Evolutionary conservation across 177 flowering plant species (phyloP), one percentile per base, ranked within the genome.

Genomic region (Vitis hybrid): DNA sequence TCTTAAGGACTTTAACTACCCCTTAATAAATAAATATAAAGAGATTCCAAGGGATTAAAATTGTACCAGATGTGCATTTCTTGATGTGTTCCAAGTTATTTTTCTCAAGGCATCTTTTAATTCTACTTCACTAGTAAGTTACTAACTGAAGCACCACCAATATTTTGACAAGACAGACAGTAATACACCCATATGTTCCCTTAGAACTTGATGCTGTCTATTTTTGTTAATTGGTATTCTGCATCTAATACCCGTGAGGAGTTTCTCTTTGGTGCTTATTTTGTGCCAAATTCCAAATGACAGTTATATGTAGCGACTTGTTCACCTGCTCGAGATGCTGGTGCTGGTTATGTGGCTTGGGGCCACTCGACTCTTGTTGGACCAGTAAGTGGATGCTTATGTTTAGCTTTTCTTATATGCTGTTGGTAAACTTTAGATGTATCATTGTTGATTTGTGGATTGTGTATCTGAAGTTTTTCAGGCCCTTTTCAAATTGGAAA

Each of bases 331-430:
- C 91, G 99, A 75, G 97, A 89, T 82, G 76, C 79, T 74, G 78
- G 80, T 55, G 86, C 91, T 74, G 86, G 97, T 59, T 96, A 96
- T 72, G 85, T 87, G 15, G 97, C 98, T 18, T 96, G 99, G 99
- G 99, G 99, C 15, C 98, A 96, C 81, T 96, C 98, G 23, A 92
- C 97, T 48, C 91, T 96, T 55, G 88, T 96, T 72, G 98, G 97
- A 72, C 98, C 99, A 13, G 99, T 94, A 83, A 87, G 95, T 86
- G 14, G 49, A 56, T 67, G 19, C 54, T 67, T 48, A 49, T 4
- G 4, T 30, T 60, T 17, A 15, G 54, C 64, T 65, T 62, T 30
- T 26, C 51, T 52, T 40, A 5, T 8, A 18, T 18, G 49, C 15
- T 66, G 10, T 56, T 67, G 34, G 26, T n/a, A 23, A 21, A 14